Evolutionary conservation across 225 moss, liverwort and hornwort species (phyloP), one percentile per base, ranked within the genome.

Genomic region (Neckera pumila): DNA sequence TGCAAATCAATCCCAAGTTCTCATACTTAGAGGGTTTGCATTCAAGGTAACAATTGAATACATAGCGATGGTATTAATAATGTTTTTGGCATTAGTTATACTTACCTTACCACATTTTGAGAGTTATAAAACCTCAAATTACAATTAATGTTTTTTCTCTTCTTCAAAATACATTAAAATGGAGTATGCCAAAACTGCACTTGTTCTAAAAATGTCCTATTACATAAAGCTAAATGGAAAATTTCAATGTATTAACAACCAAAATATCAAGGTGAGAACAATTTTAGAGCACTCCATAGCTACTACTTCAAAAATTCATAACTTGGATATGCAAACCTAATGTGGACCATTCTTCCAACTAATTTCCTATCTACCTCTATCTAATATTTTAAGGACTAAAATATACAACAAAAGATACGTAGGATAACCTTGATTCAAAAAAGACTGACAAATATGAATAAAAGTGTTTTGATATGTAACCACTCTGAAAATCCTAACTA

Each of bases 71-170:
- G 25, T 25, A 7, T 25, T 23, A 14, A 5, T 17, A n/a, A n/a
- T 4, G 22, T 12, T 0, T 67, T 67, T 12, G 6, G 7, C 5
- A n/a, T 11, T 67, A 21, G n/a, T 1, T n/a, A 0, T n/a, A 67
- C 67, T 67, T 67, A n/a, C 12, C 11, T 11, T 67, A n/a, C 2
- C 1, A 12, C 6, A 36, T n/a, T 66, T 10, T 14, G 6, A n/a
- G 6, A 6, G 10, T n/a, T 66, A 20, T 5, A 36, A 36, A 66
- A 66, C 11, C 20, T n/a, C 66, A 36, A 66, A 36, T 34, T 19
- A 34, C 34, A 65, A 65, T 34, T 18, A 65, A n/a, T n/a, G n/a
- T n/a, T n/a, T n/a, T n/a, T n/a, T n/a, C n/a, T n/a, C 34, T 18
- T 65, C 9, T 64, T 64, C 33, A 17, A 33, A 33, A 11, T 11